phyloP scores from a whole-genome alignment of 345 rosid genomes.

The Limnanthes douglasii region DNA sequence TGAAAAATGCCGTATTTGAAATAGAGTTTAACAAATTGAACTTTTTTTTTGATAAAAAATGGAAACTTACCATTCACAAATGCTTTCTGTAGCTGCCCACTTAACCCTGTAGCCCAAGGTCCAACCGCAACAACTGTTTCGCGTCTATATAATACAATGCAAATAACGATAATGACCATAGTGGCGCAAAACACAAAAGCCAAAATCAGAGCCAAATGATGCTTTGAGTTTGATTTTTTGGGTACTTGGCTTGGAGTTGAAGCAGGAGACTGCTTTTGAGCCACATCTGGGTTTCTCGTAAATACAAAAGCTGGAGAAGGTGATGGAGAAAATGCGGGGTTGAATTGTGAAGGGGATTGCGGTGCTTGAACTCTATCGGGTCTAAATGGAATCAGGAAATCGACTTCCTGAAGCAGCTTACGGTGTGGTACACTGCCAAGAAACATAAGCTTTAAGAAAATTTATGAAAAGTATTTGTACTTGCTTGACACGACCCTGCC shows the following conservation, averaged over 20 bases:
- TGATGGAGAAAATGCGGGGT: slow-evolving; percentile 11
- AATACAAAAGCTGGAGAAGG: slow-evolving; percentile 24
- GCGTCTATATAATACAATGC: slow-evolving; percentile 29
- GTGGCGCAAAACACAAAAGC: slow-evolving; percentile 21
- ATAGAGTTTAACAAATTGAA: not conserved
- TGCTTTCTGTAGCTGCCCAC: slow-evolving; percentile 82
- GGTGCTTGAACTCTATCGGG: slow-evolving; percentile 6
- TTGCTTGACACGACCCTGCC: too few species aligned
- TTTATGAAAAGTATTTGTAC: too few species aligned
- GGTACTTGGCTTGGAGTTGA: slow-evolving; percentile 14
- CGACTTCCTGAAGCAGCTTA: slow-evolving; percentile 22
- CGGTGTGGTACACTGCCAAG: too few species aligned
- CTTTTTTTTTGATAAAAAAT: not conserved
- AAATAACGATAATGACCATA: slow-evolving; percentile 14
- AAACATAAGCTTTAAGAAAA: too few species aligned
- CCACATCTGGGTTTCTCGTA: slow-evolving; percentile 12
- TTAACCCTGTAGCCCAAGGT: slow-evolving; percentile 76
- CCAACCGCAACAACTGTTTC: slow-evolving; percentile 61
- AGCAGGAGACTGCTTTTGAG: too few species aligned
- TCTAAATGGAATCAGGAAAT: slow-evolving; percentile 5
- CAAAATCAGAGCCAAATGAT: slow-evolving; percentile 15
- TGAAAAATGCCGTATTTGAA: slow-evolving; percentile 15
- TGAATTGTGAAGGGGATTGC: slow-evolving; percentile 12
- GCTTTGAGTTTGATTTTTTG: slow-evolving; percentile 12
- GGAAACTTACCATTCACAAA: slow-evolving; percentile 47